Base-by-base conservation (phyloP, 805 yeast genomes). In the Sungouiella blattae region DNA sequence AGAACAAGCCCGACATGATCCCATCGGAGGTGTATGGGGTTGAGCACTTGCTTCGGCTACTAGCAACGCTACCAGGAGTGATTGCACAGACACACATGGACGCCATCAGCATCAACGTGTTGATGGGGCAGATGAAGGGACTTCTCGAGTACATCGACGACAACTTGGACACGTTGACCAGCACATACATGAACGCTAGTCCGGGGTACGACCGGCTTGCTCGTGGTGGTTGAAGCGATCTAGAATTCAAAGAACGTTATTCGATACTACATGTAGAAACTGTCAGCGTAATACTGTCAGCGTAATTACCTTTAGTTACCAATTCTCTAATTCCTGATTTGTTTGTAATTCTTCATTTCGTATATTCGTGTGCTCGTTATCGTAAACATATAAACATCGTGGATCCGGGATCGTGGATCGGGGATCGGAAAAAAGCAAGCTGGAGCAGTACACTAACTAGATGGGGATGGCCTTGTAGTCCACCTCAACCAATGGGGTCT, bases 51-150 rank as follows among this genome's bases (percentile, higher is more conserved):
- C 60, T 91, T 40, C 68, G 98, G 44, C 60, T 91, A 37, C 67
- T 88, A 44, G 82, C 86, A 11, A 69, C 85, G 1, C 60, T 93
- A 28, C 98, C 98, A 0, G 93, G 87, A 8, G 62, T 88, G n/a
- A 72, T 89, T 35, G 73, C 87, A 0, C 81, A 80, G 43, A 79
- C 95, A 1, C 64, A 79, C 6, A 84, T 88, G 88, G 96, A 88
- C 49, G 69, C 74, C n/a, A 81, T 79, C 39, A 78, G 88, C 35
- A 62, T 83, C 4, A 67, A 65, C 5, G 71, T 73, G 12, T 57
- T 87, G 40, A 68, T 77, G 40, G 65, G 60, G 7, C 77, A 80
- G 40, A 49, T 81, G 38, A 82, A 75, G 36, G 71, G 61, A 18
- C 61, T 87, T 12, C 55, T 83, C 40, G 55, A 57, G 35, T 86